Evolutionary conservation across 805 yeast species (phyloP).

Genomic region (Lachancea sp.): DNA sequence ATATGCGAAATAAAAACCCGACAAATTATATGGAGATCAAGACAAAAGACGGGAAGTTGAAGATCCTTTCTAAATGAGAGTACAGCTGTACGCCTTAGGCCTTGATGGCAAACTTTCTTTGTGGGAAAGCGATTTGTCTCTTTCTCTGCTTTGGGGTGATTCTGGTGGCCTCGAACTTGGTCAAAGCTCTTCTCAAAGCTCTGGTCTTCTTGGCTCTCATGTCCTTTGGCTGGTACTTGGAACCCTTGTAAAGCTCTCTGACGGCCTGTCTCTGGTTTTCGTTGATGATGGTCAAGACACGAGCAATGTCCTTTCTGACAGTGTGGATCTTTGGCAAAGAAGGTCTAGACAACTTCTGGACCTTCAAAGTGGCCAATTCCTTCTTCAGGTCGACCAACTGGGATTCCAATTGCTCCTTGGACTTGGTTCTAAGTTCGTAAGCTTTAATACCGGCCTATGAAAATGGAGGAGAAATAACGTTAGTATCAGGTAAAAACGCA

Average conservation of each 20-base stretch:
- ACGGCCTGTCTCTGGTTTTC: slow-evolving; percentile 92
- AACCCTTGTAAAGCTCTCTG: slow-evolving; percentile 89
- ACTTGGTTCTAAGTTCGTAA: slow-evolving; percentile 93
- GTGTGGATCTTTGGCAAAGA: slow-evolving; percentile 94
- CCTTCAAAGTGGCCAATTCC: slow-evolving; percentile 93
- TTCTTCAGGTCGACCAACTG: slow-evolving; percentile 94
- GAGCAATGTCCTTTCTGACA: slow-evolving; percentile 97
- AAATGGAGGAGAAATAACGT: slow-evolving; percentile 2
- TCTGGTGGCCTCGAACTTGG: slow-evolving; percentile 76
- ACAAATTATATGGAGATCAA: slow-evolving; percentile 3
- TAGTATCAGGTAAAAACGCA: background rate
- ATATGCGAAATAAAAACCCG: slow-evolving; percentile 2
- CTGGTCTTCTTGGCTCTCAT: slow-evolving; percentile 99
- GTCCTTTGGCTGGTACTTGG: slow-evolving; percentile 96
- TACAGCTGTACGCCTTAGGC: slow-evolving; percentile 50
- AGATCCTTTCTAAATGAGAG: background rate
- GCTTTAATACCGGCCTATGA: slow-evolving; percentile 87
- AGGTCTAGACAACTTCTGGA: slow-evolving; percentile 88
- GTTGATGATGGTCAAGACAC: slow-evolving; percentile 95
- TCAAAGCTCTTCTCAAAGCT: slow-evolving; percentile 96
- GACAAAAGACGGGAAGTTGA: background rate
- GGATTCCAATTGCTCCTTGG: slow-evolving; percentile 92
- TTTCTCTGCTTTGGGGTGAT: slow-evolving; percentile 86
- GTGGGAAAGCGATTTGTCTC: slow-evolving; percentile 94
- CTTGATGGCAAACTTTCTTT: slow-evolving; percentile 96